Evolutionary conservation across 371 early-diverging fungal genomes (phyloP).

Genomic region (Lichtheimia ramosa): DNA sequence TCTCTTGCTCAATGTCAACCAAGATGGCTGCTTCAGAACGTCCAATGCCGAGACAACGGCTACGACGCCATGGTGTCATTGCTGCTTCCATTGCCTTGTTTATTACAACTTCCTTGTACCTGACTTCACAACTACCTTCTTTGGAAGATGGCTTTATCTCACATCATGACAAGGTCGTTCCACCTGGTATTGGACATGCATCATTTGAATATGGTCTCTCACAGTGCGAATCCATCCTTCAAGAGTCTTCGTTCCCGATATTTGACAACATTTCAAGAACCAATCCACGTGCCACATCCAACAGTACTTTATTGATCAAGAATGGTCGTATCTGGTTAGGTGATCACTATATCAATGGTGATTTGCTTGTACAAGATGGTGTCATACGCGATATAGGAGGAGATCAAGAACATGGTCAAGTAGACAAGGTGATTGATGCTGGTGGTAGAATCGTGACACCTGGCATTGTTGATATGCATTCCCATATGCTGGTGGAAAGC

Average conservation of each 20-base stretch:
- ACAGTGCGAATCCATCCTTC: not conserved
- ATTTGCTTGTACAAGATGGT: not conserved
- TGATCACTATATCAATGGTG: not conserved
- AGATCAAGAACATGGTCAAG: too few species aligned
- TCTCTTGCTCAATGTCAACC: too few species aligned
- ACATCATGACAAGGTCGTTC: not conserved
- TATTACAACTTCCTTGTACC: too few species aligned
- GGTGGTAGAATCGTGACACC: slow-evolving; percentile 73
- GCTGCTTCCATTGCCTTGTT: too few species aligned
- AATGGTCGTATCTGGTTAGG: not conserved
- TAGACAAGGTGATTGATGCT: slow-evolving; percentile 50
- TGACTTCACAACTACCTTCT: too few species aligned
- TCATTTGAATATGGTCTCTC: not conserved
- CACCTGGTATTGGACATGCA: not conserved
- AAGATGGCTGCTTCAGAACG: too few species aligned
- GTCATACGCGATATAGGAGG: not conserved
- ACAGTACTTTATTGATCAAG: not conserved
- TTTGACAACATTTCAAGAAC: not conserved
- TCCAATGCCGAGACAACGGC: too few species aligned
- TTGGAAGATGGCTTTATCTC: too few species aligned
- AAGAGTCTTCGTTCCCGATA: not conserved
- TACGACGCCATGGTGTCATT: too few species aligned
- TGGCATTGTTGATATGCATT: slow-evolving; percentile 82
- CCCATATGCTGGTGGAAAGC: slow-evolving; percentile 62
- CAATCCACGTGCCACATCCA: not conserved